Evolutionary conservation across 1,284 basidiomycete species (phyloP), one percentile per base, ranked within the genome.

Genomic region (Ganoderma sinense): DNA sequence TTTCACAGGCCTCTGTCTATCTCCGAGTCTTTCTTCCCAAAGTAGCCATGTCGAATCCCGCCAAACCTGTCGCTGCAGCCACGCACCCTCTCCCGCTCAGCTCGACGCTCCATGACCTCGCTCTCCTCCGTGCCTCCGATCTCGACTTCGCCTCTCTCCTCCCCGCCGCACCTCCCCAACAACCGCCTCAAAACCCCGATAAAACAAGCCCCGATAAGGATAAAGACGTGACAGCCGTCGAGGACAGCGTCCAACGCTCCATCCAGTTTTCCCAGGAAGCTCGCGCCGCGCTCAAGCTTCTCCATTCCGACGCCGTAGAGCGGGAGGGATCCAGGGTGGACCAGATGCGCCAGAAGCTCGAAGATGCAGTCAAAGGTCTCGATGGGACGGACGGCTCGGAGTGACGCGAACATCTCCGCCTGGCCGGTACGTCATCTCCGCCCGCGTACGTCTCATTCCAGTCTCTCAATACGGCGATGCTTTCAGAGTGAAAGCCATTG

Each of bases 101-200:
- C 68, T 85, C 88, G 69, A 89, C 88, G 3, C 83, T 94, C 53
- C 89, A 86, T n/a, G 93, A 94, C 79, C 86, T 94, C 39, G 91
- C 92, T 2, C 80, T 92, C 39, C 80, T 94, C 29, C 87, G 90
- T 53, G 87, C 88, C 29, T 88, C 89, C 7, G 87, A 86, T 59
- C 71, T 89, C 41, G 87, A 92, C 75, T 74, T 92, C 20, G 81
- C 85, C 23, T 77, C 78, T 18, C 73, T 88, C 39, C 73, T 89
- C 39, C 76, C 82, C 33, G 71, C 77, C 23, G 55, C 73, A 33
- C 48, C 75, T 5, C 53, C 74, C 14, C 31, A 74, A n/a, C 29
- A 23, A 20, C n/a, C 56, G 11, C 16, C 16, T 59, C n/a, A 36
- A 10, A 59, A 61, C 1, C 29, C 71, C 2, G 13, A 16, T 3